phyloP scores from a whole-genome alignment of 2,329 filamentous ascomycete genomes.

The Byssochlamys sp. region DNA sequence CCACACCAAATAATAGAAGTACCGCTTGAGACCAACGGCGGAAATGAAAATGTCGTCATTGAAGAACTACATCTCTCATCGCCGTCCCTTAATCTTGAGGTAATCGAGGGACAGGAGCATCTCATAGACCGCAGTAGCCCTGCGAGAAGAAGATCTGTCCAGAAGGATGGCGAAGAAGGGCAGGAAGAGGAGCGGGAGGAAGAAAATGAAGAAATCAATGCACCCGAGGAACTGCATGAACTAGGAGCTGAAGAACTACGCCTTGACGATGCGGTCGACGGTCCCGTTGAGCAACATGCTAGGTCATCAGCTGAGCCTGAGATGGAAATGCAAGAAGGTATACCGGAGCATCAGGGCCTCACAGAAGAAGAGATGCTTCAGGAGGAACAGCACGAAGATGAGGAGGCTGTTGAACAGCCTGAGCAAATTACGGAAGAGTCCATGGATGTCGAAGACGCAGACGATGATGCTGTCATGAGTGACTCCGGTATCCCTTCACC shows the following conservation, averaged over 20 bases:
- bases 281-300: not conserved
- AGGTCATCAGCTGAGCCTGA: not conserved
- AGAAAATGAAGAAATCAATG: not conserved
- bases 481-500: not conserved
- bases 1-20: not conserved
- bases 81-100: not conserved
- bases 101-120: not conserved
- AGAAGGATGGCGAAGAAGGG: constrained; percentile 3
- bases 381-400: not conserved
- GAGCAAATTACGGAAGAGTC: not conserved
- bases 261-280: not conserved
- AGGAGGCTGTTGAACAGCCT: not conserved
- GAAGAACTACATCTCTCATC: not conserved
- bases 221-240: too few species aligned
- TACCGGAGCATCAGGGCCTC: not conserved
- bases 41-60: not conserved
- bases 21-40: not conserved
- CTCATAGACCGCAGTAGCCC: not conserved
- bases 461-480: not conserved
- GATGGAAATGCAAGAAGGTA: not conserved
- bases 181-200: constrained; percentile 6
- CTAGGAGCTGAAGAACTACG: not conserved
- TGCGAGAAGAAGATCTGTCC: not conserved
- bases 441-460: not conserved
- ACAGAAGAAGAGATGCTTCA: not conserved